Evolutionary conservation across 208 protist species (phyloP).

Genomic region (Acanthamoeba castellanii): DNA sequence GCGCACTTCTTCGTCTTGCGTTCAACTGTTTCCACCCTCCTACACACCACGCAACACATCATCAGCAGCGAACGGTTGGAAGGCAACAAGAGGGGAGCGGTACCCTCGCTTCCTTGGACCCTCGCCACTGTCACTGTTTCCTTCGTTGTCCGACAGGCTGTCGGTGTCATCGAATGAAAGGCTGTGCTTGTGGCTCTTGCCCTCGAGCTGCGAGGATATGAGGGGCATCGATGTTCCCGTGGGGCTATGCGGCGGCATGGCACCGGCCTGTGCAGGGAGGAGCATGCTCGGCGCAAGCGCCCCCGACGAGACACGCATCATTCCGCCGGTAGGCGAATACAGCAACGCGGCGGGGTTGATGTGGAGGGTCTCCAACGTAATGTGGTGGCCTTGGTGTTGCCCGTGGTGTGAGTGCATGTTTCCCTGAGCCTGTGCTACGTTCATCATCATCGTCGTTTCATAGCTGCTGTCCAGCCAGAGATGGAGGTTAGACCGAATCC

Average conservation of each 20-base stretch:
- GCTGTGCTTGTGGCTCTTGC: neutral
- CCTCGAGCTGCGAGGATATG: neutral
- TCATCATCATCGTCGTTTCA: slow-evolving; percentile 25
- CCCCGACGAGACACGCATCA: neutral
- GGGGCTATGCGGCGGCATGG: neutral
- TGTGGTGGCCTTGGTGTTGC: neutral
- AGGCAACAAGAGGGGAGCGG: neutral
- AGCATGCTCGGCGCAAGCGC: slow-evolving; percentile 27
- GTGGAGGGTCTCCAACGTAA: neutral
- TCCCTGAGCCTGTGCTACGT: neutral
- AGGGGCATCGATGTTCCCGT: neutral
- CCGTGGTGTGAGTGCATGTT: neutral
- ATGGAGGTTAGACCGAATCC: neutral
- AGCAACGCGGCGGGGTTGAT: slow-evolving; percentile 28
- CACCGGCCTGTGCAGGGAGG: neutral
- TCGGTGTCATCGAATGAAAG: slow-evolving; percentile 1
- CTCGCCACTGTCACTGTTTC: neutral
- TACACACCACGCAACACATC: neutral
- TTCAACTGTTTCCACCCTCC: slow-evolving; percentile 29
- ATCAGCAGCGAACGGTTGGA: too few relatives aligned
- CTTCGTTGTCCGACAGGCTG: slow-evolving; percentile 14
- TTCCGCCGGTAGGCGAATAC: neutral
- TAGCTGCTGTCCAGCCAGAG: neutral
- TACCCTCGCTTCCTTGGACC: slow-evolving; percentile 14
- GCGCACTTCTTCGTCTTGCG: slow-evolving; percentile 68